Evolutionary conservation across 176 grass and related monocot genomes (phyloP).

Genomic region (Pontederia crassipes): DNA sequence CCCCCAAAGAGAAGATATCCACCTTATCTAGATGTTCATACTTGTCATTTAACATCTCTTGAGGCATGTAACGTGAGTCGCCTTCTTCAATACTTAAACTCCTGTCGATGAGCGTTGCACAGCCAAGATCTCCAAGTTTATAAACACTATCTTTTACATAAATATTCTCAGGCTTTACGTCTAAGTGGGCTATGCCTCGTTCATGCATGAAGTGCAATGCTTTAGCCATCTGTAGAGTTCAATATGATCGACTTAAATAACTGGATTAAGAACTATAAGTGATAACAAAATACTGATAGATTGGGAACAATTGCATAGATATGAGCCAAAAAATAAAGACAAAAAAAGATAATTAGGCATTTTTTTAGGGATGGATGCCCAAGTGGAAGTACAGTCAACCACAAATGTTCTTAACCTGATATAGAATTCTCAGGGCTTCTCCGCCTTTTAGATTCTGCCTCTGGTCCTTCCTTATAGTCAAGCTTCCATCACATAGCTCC

Average conservation of each 20-base stretch:
- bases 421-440: conserved; percentile 65
- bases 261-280: conserved; percentile 5
- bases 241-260: conserved; percentile 23
- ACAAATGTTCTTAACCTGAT: conserved; percentile 48
- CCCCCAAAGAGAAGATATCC: conserved; percentile 86
- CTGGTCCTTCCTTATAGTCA: conserved; percentile 34
- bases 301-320: no score
- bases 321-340: no score
- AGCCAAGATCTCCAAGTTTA: conserved; percentile 94
- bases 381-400: background rate
- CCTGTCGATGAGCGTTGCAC: conserved; percentile 62
- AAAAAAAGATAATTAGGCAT: no score
- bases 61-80: conserved; percentile 94
- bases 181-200: conserved; percentile 68
- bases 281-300: conserved; percentile 2
- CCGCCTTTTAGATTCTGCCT: conserved; percentile 21
- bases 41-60: conserved; percentile 79
- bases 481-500: conserved; percentile 69
- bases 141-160: conserved; percentile 57
- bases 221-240: conserved; percentile 56
- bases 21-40: conserved; percentile 90
- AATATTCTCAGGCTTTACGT: conserved; percentile 98
- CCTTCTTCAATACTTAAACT: conserved; percentile 82
- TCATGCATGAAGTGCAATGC: conserved; percentile 79
- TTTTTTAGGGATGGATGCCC: no score